Base-by-base conservation (phyloP, 2,329 filamentous ascomycete genomes). In the Aspergillus sp. region DNA sequence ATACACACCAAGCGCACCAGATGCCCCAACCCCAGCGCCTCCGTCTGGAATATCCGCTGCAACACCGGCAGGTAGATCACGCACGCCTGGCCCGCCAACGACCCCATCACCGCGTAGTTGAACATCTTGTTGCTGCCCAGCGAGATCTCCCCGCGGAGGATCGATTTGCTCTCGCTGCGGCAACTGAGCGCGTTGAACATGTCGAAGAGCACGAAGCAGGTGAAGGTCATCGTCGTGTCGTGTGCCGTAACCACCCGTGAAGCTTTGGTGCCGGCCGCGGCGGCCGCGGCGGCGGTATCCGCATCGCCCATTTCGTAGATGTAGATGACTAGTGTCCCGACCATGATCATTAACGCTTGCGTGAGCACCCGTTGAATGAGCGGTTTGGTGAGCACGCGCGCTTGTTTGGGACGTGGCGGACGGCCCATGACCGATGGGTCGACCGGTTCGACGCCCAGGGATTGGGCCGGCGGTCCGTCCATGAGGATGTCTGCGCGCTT, bases 191-290 rank as follows among this genome's bases (percentile, higher is more conserved):
- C 93, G 68, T 98, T 97, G 76, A 97, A 96, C 93, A 98, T 98
- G 74, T 98, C 93, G 68, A 97, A 98, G 45, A 98, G 80, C 41
- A 98, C 93, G 63, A 98, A 98, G 70, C 90, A 95, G 4, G 93
- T 98, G 65, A 98, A 98, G 0, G 93, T 97, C 86, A 98, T 96
- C 53, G 93, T 98, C 1, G 93, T 98, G 70, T 98, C 93, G 57
- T 94, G 88, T 43, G 88, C 87, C 1, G 85, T 94, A 49, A 97
- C 86, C 48, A 83, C 74, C 46, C 88, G 64, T 3, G 67, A 65
- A n/a, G 64, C 66, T 0, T 67, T 54, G n/a, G 57, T 62, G n/a
- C 55, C 49, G n/a, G 36, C 30, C 30, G 19, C 19, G 19, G 19
- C 19, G 19, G 19, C 19, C 19, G 19, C 19, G 5, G 30, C 8